Conservation (phyloP, 768 basidiomycete genomes). For the Trametes maxima region DNA sequence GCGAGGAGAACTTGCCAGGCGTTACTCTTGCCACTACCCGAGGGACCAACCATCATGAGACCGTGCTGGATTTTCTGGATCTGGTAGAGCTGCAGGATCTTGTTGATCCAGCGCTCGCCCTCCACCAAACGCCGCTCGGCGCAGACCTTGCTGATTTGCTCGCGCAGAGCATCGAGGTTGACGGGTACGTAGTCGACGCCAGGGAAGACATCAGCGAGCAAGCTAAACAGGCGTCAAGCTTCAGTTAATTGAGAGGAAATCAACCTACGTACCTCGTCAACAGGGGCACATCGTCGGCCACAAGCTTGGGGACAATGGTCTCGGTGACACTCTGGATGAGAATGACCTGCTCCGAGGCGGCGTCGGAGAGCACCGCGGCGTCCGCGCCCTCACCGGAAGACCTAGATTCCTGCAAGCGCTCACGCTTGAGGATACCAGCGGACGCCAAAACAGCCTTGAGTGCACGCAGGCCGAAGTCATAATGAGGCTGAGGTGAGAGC, state of each 20-base stretch:
- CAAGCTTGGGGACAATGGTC: slow-evolving; percentile 97
- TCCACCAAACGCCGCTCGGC: slow-evolving; percentile 80
- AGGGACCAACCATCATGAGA: slow-evolving; percentile 99
- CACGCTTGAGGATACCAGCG: slow-evolving; percentile 96
- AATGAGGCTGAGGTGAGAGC: slow-evolving; percentile 95
- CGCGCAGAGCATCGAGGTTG: slow-evolving; percentile 82
- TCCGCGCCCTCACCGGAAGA: slow-evolving; percentile 43
- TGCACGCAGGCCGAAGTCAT: slow-evolving; percentile 98
- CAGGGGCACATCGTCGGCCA: slow-evolving; percentile 95
- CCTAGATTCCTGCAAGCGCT: slow-evolving; percentile 61
- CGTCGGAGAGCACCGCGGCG: slow-evolving; percentile 63
- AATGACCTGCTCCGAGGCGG: slow-evolving; percentile 89
- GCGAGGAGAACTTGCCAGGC: slow-evolving; percentile 94
- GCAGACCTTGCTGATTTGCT: slow-evolving; percentile 87
- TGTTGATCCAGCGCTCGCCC: slow-evolving; percentile 89
- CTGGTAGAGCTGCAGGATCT: slow-evolving; percentile 97
- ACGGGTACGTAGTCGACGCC: slow-evolving; percentile 91
- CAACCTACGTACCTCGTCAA: slow-evolving; percentile 71
- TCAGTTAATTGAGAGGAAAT: not conserved
- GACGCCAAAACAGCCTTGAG: slow-evolving; percentile 95
- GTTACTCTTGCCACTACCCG: slow-evolving; percentile 94
- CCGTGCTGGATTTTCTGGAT: slow-evolving; percentile 99
- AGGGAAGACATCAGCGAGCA: slow-evolving; percentile 96
- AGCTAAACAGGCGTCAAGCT: slow-evolving; percentile 45
- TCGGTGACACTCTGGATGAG: slow-evolving; percentile 98